Base-by-base conservation (phyloP, 129 eudicot species). In the Cynara cardunculus region DNA sequence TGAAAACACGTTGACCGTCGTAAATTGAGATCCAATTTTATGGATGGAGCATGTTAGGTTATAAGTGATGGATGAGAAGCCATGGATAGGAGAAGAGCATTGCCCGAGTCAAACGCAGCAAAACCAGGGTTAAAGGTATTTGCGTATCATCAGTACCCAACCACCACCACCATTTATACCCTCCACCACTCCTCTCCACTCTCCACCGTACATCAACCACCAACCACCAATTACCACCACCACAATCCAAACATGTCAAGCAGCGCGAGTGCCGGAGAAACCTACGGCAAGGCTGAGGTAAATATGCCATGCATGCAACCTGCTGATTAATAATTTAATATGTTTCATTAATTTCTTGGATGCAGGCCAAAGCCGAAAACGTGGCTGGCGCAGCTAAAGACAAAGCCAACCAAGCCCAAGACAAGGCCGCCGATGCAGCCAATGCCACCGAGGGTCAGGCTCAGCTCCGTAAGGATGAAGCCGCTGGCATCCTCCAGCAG, bases 401-500 rank as follows among this genome's bases (percentile, higher is more conserved):
- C 77, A 87, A 79, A 13, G 96, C 89, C 13, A 81, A 70, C 72
- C 53, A 30, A 72, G 96, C 96, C 2, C 83, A 72, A 2, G 91
- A 91, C 61, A 89, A 91, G 91, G 89, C 92, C 7, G 84, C 78
- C 3, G 79, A 85, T 10, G 85, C 87, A 0, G 77, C 86, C 18
- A 34, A 78, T 18, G 30, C 10, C 18, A 0, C 83, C 30, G 13
- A 65, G 11, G 83, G 68, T n/a, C 75, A 83, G 73, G 87, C 96
- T 53, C 84, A 79, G 25, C 87, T 26, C 22, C 66, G 68, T 31
- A 88, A 86, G 83, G 92, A 88, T 34, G 85, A 88, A 67, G 46
- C 80, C 39, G 62, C 88, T 30, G 84, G 88, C 31, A 74, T 87
- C 82, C 84, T 91, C 82, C 96, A 91, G 71, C 91, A 91, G 95